phyloP scores from a whole-genome alignment of 768 basidiomycete genomes.

The Mycena vulgaris region DNA sequence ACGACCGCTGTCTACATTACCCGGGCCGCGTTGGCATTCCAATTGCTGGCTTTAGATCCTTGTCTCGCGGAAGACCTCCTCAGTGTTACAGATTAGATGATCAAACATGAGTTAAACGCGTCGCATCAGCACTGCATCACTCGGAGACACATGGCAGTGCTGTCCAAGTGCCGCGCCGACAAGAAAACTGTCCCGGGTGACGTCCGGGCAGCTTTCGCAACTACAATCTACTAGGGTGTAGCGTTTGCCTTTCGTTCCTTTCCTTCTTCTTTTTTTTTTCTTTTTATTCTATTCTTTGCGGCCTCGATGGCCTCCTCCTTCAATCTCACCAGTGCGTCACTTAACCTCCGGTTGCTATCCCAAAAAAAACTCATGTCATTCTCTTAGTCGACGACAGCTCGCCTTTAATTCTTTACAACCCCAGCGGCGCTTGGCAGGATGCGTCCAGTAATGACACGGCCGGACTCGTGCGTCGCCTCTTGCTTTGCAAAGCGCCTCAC shows the following conservation, averaged over 20 bases:
- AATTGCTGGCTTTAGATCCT: background rate
- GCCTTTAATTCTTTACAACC: slow-evolving; percentile 67
- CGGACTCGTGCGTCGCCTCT: slow-evolving; percentile 50
- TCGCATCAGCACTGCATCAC: slow-evolving; percentile 18
- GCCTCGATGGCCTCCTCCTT: slow-evolving; percentile 65
- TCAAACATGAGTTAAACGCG: background rate
- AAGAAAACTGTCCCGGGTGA: slow-evolving; percentile 6
- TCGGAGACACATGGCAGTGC: slow-evolving; percentile 9
- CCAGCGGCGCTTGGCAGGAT: slow-evolving; percentile 66
- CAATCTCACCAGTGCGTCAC: slow-evolving; percentile 57
- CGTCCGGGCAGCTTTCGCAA: slow-evolving; percentile 25
- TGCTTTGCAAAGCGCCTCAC: background rate
- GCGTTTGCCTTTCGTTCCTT: slow-evolving; percentile 39
- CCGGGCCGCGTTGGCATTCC: background rate
- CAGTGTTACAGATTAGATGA: background rate
- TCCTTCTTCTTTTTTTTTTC: slow-evolving; percentile 32
- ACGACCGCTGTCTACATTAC: background rate
- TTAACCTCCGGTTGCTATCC: background rate
- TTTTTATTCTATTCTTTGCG: slow-evolving; percentile 35
- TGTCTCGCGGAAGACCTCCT: too few relatives aligned
- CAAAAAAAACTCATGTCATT: background rate
- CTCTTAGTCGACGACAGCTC: slow-evolving; percentile 69
- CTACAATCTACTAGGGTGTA: slow-evolving; percentile 32
- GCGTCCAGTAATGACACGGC: slow-evolving; percentile 57
- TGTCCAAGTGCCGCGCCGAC: background rate